These are phyloP conservation scores for Chaetomium strumarium DNA, from an alignment of 2,329 filamentous ascomycete species.

Conservation along the genomic window DNA sequence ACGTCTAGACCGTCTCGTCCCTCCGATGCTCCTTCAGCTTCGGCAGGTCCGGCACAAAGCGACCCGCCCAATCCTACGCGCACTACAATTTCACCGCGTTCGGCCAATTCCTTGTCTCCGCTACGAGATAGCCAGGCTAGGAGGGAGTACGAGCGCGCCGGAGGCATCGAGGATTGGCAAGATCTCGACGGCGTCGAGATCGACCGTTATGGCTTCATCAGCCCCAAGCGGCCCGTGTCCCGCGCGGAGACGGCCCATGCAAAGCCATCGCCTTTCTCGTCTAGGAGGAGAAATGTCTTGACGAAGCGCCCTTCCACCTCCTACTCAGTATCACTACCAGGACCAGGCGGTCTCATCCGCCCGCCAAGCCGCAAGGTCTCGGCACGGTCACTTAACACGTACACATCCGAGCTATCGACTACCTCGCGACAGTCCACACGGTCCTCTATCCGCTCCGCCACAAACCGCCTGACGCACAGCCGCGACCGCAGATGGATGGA, in stretches of 20 bases:
- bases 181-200: constrained; percentile 56
- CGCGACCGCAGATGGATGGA: constrained; percentile 56
- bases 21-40: constrained; percentile 18
- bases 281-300: constrained; percentile 43
- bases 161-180: constrained; percentile 62
- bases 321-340: constrained; percentile 31
- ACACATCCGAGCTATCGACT: constrained; percentile 47
- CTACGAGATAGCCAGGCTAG: constrained; percentile 37
- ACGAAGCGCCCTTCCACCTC: constrained; percentile 35
- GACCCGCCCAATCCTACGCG: constrained; percentile 29
- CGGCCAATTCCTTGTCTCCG: constrained; percentile 40
- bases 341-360: constrained; percentile 35
- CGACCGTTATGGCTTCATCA: constrained; percentile 65
- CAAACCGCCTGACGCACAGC: constrained; percentile 56
- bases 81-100: constrained; percentile 34
- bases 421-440: constrained; percentile 48
- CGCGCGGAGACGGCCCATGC: constrained; percentile 38
- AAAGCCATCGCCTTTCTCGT: constrained; percentile 39
- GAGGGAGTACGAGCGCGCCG: constrained; percentile 45
- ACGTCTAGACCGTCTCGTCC: constrained; percentile 15
- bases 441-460: constrained; percentile 51
- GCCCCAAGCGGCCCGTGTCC: constrained; percentile 37
- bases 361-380: constrained; percentile 51
- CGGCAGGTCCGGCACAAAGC: constrained; percentile 17
- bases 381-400: constrained; percentile 53